Base-by-base conservation (phyloP, 2,329 filamentous ascomycete species). In the Fusarium hainanense region DNA sequence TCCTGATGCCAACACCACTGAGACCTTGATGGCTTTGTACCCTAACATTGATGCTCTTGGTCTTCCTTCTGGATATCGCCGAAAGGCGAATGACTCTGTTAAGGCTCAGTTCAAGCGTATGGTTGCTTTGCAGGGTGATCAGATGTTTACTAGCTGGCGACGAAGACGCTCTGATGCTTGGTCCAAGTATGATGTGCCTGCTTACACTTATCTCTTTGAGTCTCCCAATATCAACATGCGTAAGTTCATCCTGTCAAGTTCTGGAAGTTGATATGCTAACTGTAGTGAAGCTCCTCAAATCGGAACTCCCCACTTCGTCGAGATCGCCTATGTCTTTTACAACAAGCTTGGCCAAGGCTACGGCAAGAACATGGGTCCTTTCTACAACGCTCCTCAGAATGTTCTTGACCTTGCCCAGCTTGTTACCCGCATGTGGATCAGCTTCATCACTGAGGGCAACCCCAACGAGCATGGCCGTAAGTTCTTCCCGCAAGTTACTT, bases 151-250 rank as follows among this genome's bases (percentile, higher is more conserved):
- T 46, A 86, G 85, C 4, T 84, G 84, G 54, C 82, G 88, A 4
- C 84, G 89, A 4, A 78, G 83, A 37, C 83, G 85, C 4, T 86
- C 85, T 63, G 79, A 87, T 72, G 80, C 81, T 5, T 89, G 85
- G 85, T 79, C 85, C 10, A 80, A 80, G 18, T 76, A 81, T 18
- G 80, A 80, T 9, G 74, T 86, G 4, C 77, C 84, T 16, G 85
- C 86, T 10, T 90, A 88, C 78, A 87, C 84, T 16, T 85, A 85
- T 73, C 74, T 80, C 25, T 85, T 85, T 57, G 79, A 85, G 61
- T 82, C 83, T 0, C 75, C 68, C 2, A 61, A 60, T 18, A 66
- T 58, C 10, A 57, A 49, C 16, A 58, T 56, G 41, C 30, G 69
- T 73, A 52, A 66, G 58, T 50, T 12, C 13, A 9, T 10, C 6